These are phyloP conservation scores for Parietaria judaica DNA, from an alignment of 306 rosid species.

Conservation along the genomic window DNA sequence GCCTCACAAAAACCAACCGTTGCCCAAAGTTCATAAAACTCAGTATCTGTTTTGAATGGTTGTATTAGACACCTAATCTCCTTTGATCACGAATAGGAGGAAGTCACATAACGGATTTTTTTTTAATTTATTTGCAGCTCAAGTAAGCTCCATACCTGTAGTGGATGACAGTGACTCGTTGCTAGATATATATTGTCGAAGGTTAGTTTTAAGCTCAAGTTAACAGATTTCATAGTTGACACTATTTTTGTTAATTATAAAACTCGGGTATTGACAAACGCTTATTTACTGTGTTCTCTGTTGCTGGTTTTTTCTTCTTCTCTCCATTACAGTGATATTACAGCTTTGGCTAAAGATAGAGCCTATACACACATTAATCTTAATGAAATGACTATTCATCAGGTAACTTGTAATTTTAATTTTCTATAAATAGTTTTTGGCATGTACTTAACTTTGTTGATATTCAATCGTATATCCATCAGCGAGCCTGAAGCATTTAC, in stretches of 20 bases:
- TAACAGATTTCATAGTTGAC: neutral
- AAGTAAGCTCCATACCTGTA: slow-evolving; percentile 91
- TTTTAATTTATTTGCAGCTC: slow-evolving; percentile 43
- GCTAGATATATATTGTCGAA: slow-evolving; percentile 93
- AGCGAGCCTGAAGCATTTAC: too few species aligned
- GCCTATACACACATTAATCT: slow-evolving; percentile 82
- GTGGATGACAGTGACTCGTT: slow-evolving; percentile 90
- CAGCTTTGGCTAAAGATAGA: slow-evolving; percentile 97
- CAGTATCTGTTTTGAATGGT: neutral
- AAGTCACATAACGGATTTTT: too few species aligned
- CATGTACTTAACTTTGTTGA: neutral
- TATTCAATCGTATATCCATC: too few species aligned
- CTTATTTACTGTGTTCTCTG: neutral
- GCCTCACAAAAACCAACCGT: too few species aligned
- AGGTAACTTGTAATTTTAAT: slow-evolving; percentile 33
- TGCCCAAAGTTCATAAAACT: too few species aligned
- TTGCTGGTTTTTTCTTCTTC: slow-evolving; percentile 6
- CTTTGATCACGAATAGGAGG: too few species aligned
- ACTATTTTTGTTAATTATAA: neutral
- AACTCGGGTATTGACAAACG: neutral
- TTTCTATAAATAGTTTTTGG: neutral
- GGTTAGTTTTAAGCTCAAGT: slow-evolving; percentile 48
- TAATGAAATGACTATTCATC: slow-evolving; percentile 92
- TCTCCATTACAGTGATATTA: slow-evolving; percentile 67
- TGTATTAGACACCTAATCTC: too few species aligned